Percentiles rank a stretch among this genome's conserved stretches.
Evolutionary conservation across 805 yeast genomes (phyloP).

Genomic region (Dipodascus geniculatus): DNA sequence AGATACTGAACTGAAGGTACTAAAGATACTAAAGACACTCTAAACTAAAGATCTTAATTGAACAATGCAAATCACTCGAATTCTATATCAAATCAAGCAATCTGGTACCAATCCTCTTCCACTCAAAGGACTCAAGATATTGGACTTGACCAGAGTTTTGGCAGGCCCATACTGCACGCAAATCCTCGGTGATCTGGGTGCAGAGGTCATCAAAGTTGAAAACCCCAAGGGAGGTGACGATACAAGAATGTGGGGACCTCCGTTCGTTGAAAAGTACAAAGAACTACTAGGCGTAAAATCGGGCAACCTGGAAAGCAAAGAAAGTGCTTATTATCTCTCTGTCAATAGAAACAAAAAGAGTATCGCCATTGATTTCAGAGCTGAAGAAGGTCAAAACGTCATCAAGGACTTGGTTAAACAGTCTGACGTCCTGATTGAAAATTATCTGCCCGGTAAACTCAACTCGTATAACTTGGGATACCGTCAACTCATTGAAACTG

Average conservation of each 20-base stretch:
- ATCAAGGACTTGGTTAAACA: conserved; percentile 19
- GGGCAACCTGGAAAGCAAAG: conserved; percentile 17
- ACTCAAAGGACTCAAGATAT: conserved; percentile 24
- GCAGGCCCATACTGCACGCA: conserved; percentile 34
- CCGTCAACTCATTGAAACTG: conserved; percentile 14
- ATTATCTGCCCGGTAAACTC: conserved; percentile 29
- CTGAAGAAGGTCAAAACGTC: conserved; percentile 24
- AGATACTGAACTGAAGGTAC: too few relatives aligned
- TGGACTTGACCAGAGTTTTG: conserved; percentile 31
- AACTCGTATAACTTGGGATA: conserved; percentile 27
- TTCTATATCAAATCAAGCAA: not conserved
- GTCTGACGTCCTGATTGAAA: conserved; percentile 30
- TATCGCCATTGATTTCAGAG: conserved; percentile 27
- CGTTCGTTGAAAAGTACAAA: conserved; percentile 22
- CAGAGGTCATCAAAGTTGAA: conserved; percentile 31
- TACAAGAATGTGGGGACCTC: conserved; percentile 35
- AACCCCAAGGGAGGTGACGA: conserved; percentile 33
- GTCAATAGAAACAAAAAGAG: conserved; percentile 30
- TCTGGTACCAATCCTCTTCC: conserved; percentile 16
- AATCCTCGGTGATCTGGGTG: conserved; percentile 32
- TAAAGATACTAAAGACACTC: too few relatives aligned
- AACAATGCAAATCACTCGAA: not conserved
- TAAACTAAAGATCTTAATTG: too few relatives aligned
- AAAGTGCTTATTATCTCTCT: conserved; percentile 29
- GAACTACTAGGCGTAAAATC: not conserved